Conservation (phyloP, 176 grass and related monocot genomes). For the Leersia perrieri region DNA sequence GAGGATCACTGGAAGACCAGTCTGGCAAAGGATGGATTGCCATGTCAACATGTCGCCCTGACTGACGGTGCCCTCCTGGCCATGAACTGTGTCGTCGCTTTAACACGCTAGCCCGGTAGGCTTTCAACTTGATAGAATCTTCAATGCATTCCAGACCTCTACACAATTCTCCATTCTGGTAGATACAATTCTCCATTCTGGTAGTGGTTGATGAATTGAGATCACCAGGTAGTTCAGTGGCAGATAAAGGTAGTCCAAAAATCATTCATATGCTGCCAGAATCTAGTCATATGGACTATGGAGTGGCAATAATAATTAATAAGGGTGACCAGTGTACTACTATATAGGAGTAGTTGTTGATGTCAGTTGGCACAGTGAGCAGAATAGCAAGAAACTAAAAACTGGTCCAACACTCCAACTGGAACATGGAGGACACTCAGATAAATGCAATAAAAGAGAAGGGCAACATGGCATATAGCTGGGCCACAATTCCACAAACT, state of each 20-base stretch:
- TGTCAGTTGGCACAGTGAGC: not conserved
- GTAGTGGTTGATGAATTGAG: not conserved
- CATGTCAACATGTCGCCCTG: not conserved
- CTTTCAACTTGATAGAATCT: not conserved
- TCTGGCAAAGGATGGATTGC: not conserved
- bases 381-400: not conserved
- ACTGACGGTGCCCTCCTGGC: not conserved
- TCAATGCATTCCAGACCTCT: not conserved
- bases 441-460: constrained; percentile 18
- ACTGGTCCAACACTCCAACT: not conserved
- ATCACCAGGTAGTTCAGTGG: not conserved
- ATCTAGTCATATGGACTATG: not conserved
- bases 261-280: not conserved
- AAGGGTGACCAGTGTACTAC: not conserved
- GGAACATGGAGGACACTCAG: not conserved
- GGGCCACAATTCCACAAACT: not conserved
- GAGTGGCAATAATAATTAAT: not conserved
- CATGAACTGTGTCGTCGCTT: not conserved
- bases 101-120: not conserved
- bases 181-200: too few species aligned
- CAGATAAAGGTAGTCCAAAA: not conserved
- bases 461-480: not conserved
- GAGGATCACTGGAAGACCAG: not conserved
- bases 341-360: not conserved
- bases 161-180: not conserved